Evolutionary conservation across 768 basidiomycete species (phyloP).

Genomic region (Rubroboletus satanas): DNA sequence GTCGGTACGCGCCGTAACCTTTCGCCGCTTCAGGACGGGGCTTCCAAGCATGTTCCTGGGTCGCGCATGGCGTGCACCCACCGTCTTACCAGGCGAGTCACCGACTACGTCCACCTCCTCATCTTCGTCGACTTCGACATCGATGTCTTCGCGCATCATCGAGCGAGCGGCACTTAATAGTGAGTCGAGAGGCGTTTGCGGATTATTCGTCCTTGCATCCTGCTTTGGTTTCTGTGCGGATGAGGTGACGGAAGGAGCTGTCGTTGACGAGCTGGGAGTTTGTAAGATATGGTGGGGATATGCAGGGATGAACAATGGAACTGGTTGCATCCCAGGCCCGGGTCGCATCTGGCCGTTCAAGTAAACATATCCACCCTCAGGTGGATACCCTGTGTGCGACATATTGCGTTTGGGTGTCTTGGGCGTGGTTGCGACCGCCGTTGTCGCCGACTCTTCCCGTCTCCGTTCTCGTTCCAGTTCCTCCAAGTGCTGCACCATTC

Average conservation of each 20-base stretch:
- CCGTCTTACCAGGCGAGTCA: constrained; percentile 18
- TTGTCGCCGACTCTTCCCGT: constrained; percentile 23
- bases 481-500: constrained; percentile 38
- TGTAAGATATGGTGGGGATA: constrained; percentile 29
- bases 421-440: constrained; percentile 21
- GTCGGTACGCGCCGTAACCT: constrained; percentile 13
- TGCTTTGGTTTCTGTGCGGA: constrained; percentile 19
- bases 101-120: constrained; percentile 24
- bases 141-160: constrained; percentile 42
- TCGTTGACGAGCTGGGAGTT: constrained; percentile 33
- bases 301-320: constrained; percentile 30
- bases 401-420: constrained; percentile 31
- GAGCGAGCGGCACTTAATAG: constrained; percentile 57
- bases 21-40: constrained; percentile 40
- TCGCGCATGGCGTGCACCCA: constrained; percentile 29
- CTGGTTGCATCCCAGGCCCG: constrained; percentile 27
- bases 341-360: constrained; percentile 24
- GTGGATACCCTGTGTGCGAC: constrained; percentile 23
- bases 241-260: constrained; percentile 24
- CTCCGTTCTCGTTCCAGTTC: constrained; percentile 31
- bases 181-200: constrained; percentile 53
- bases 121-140: constrained; percentile 31
- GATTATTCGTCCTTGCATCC: constrained; percentile 22
- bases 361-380: constrained; percentile 29
- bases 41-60: constrained; percentile 27